A percentile compares a stretch with the other conserved stretches of the same genome.
Evolutionary conservation across 148 eudicot genomes (phyloP).

Genomic region (Rheum nobile): DNA sequence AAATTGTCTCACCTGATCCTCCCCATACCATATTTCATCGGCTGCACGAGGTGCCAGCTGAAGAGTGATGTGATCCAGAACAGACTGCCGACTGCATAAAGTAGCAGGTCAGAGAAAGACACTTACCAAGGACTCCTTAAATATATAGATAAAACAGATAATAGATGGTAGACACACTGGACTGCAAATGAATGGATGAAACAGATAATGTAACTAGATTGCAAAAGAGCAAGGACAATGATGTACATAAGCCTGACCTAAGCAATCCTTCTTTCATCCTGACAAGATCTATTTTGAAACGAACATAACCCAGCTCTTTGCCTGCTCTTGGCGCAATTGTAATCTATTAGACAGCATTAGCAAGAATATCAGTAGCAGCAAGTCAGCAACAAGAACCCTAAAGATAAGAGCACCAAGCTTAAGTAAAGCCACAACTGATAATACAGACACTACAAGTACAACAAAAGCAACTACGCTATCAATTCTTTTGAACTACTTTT

Average conservation of each 20-base stretch:
- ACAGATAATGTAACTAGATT: neutral
- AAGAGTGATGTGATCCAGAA: slow-evolving; percentile 82
- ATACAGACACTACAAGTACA: neutral
- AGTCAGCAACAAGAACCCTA: neutral
- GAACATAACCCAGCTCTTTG: slow-evolving; percentile 73
- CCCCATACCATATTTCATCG: slow-evolving; percentile 83
- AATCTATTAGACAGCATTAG: slow-evolving; percentile 33
- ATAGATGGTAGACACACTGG: neutral
- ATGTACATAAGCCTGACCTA: slow-evolving; percentile 27
- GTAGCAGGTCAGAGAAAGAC: neutral
- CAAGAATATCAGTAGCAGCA: neutral
- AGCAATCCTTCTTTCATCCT: slow-evolving; percentile 60
- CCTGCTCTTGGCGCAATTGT: slow-evolving; percentile 92
- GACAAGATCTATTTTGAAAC: slow-evolving; percentile 55
- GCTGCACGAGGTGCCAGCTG: slow-evolving; percentile 94
- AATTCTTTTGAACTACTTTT: neutral
- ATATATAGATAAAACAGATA: neutral
- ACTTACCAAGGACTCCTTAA: neutral
- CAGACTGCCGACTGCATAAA: slow-evolving; percentile 67
- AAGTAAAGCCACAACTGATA: neutral
- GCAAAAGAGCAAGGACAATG: neutral
- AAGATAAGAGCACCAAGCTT: neutral
- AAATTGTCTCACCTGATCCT: slow-evolving; percentile 45
- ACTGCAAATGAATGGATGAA: neutral
- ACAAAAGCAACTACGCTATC: neutral